Conservation (phyloP, 1,284 basidiomycete species). For the Rhodotorula sp. region DNA sequence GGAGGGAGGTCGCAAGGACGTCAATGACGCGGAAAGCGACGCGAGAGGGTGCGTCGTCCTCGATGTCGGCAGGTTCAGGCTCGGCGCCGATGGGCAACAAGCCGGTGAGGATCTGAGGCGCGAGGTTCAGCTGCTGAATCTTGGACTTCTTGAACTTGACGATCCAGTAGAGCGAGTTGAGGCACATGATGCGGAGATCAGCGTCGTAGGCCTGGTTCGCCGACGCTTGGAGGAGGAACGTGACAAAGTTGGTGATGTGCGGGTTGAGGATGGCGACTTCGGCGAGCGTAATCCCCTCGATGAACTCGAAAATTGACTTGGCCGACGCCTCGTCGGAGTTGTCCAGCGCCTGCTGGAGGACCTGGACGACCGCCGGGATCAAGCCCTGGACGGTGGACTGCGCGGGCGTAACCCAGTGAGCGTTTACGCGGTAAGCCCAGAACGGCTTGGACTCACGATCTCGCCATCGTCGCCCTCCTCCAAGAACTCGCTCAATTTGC, state of each 20-base stretch:
- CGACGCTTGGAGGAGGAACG: constrained; percentile 84
- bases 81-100: constrained; percentile 94
- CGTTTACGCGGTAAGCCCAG: too few species aligned
- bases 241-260: constrained; percentile 81
- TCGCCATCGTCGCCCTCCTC: constrained; percentile 82
- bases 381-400: constrained; percentile 86
- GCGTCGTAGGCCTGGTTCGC: constrained; percentile 74
- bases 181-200: constrained; percentile 82
- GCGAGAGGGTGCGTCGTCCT: constrained; percentile 62
- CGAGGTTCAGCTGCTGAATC: constrained; percentile 82
- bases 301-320: constrained; percentile 88
- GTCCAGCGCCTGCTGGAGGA: constrained; percentile 85
- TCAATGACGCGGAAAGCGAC: constrained; percentile 95
- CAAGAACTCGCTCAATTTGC: constrained; percentile 83
- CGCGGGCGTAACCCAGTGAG: background rate
- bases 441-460: constrained; percentile 62
- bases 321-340: constrained; percentile 75
- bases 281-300: constrained; percentile 92
- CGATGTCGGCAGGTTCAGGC: constrained; percentile 76
- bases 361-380: constrained; percentile 84
- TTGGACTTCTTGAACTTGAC: constrained; percentile 82
- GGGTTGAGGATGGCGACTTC: constrained; percentile 90
- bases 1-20: constrained; percentile 86
- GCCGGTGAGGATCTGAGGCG: constrained; percentile 81
- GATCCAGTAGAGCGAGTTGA: constrained; percentile 90